Percentiles rank a stretch among this genome's conserved stretches.
Evolutionary conservation across 768 basidiomycete species (phyloP).

Genomic region (Kwoniella pini): DNA sequence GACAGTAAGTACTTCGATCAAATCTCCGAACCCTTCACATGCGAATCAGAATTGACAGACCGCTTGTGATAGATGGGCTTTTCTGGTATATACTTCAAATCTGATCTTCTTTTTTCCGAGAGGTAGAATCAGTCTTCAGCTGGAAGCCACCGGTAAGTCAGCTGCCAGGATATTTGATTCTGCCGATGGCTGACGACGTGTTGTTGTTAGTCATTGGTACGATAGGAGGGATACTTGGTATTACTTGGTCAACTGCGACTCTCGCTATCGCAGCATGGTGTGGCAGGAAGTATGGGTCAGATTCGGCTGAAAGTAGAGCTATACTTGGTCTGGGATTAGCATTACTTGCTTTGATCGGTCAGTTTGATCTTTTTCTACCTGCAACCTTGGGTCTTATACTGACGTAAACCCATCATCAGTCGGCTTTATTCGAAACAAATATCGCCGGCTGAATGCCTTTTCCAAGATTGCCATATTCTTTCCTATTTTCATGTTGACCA

Average conservation of each 20-base stretch:
- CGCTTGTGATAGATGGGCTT: conserved; percentile 34
- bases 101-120: conserved; percentile 47
- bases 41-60: not conserved
- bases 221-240: conserved; percentile 25
- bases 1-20: conserved; percentile 28
- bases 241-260: conserved; percentile 31
- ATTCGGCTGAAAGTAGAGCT: conserved; percentile 26
- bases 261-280: conserved; percentile 41
- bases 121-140: conserved; percentile 28
- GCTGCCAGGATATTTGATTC: not conserved
- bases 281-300: conserved; percentile 29
- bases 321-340: conserved; percentile 38
- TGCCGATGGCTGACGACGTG: not conserved
- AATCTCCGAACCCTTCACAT: not conserved
- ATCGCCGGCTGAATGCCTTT: conserved; percentile 29
- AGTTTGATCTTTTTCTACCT: not conserved
- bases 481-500: conserved; percentile 43
- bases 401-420: conserved; percentile 17
- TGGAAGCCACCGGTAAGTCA: conserved; percentile 36
- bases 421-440: conserved; percentile 35
- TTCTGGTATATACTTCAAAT: conserved; percentile 40
- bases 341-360: conserved; percentile 37
- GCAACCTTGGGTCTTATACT: not conserved
- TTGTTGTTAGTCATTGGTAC: conserved; percentile 29
- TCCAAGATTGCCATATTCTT: conserved; percentile 43